Evolutionary conservation across 2,329 filamentous ascomycete species (phyloP), one percentile per base, ranked within the genome.

Genomic region (Colletotrichum tropicale): DNA sequence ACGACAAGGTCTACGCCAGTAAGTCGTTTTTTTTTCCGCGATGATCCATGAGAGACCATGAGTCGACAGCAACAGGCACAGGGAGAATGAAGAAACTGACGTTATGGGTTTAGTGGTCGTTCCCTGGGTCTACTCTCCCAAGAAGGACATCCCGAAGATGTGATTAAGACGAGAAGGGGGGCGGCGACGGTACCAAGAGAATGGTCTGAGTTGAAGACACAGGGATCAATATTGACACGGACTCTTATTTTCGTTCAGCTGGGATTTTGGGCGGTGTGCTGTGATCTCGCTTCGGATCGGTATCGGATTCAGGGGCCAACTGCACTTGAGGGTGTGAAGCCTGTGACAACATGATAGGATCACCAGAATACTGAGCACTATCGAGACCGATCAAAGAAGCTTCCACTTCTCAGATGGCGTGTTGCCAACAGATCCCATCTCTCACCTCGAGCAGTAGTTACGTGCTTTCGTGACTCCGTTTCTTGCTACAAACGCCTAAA

Each of bases 191-290:
- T 48, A 3, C n/a, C 43, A 13, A 48, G 18, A 48, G 43, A 21
- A 48, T 7, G 18, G 3, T 0, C 18, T 48, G n/a, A 48, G 43
- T 3, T 48, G 0, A 3, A 21, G 0, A 16, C 38, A 48, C 7
- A 3, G 18, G 43, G 0, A 48, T 12, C 43, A 48, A 48, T 1
- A 48, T 21, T 48, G 2, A 7, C 18, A 7, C 8, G n/a, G 43
- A 48, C n/a, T 21, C 43, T 48, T 12, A 1, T 48, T 13, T 3
- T 48, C 43, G 10, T 48, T 21, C 43, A 48, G 43, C 43, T 13
- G n/a, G 43, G 3, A 13, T 48, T 48, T n/a, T 7, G 18, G 38
- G 18, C 18, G 18, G 43, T 12, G 43, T 48, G 43, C 43, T 48
- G 18, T 21, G 18, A 21, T 48, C 43, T 48, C 18, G 43, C 18